Base-by-base conservation (phyloP, 2,329 filamentous ascomycete species). In the Pseudovirgaria hyperparasitica region DNA sequence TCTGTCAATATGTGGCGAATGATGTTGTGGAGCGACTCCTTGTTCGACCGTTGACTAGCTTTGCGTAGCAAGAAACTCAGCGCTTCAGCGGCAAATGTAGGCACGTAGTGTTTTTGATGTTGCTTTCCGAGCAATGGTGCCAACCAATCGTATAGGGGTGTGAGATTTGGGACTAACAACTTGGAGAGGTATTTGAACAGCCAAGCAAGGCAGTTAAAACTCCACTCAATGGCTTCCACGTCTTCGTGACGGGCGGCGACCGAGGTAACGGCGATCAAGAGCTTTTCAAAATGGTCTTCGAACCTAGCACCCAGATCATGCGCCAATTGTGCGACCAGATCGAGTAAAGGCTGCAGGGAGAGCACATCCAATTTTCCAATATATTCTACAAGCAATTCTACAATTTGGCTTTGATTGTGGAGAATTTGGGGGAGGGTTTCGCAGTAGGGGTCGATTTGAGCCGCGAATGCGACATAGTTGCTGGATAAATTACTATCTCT, bases 111-210 rank as follows among this genome's bases (percentile, higher is more conserved):
- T 38, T 87, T 90, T 38, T 87, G 82, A 30, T 72, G 72, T 31
- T 76, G 66, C 52, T 80, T 86, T 36, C 87, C 90, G 16, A 98
- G 69, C 27, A 96, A 67, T 3, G 85, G 78, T 1, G 80, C 70
- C 61, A 98, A 73, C 27, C 90, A 72, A 45, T 82, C 71, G 48
- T 84, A 86, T 2, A 92, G 76, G 24, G 87, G 84, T 35, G 81
- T 67, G 36, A 98, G 58, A 46, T 98, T 82, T 4, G 84, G 78
- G 0, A 90, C 80, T 13, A 98, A 58, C 1, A 96, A 67, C 37
- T 82, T 76, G 2, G 85, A 92, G 5, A 98, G 70, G 47, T 96
- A 96, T 50, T 98, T 98, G 70, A 98, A 94, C 21, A 96, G 65
- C 65, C 92, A 98, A 23, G 90, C 85, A 30, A 98, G 64, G 41